These are phyloP conservation scores for Serpula lacrymans DNA, from an alignment of 768 basidiomycete species.

Conservation along the genomic window DNA sequence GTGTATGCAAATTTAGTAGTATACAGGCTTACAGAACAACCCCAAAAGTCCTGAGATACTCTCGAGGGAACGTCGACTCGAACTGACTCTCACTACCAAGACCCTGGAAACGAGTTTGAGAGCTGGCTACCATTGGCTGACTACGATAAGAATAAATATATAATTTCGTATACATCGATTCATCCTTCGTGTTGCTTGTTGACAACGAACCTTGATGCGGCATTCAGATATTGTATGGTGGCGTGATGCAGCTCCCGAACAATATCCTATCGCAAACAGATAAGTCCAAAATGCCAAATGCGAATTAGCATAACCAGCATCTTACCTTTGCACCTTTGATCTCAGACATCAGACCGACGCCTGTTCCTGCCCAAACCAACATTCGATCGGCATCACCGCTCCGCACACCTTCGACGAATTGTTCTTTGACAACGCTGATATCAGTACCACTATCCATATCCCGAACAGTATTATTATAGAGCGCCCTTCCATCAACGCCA, in stretches of 20 bases:
- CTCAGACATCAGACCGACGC: conserved; percentile 54
- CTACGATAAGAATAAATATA: no score
- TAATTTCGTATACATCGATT: no score
- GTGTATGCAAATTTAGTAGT: no score
- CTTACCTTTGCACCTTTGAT: conserved; percentile 39
- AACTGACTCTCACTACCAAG: no score
- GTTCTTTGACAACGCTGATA: conserved; percentile 38
- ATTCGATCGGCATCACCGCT: conserved; percentile 47
- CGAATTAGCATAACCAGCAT: conserved; percentile 5
- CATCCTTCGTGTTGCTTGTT: conserved; percentile 11
- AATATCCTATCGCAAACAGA: conserved; percentile 42
- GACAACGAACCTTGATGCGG: conserved; percentile 22
- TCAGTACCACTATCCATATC: conserved; percentile 51
- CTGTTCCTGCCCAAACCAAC: conserved; percentile 67
- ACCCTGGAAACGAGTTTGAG: no score
- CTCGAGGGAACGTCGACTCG: no score
- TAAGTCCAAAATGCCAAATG: conserved; percentile 2
- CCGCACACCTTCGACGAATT: conserved; percentile 43
- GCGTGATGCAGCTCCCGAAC: conserved; percentile 51
- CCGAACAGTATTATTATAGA: conserved; percentile 49
- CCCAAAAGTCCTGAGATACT: no score
- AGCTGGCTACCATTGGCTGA: no score
- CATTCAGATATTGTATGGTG: conserved; percentile 34
- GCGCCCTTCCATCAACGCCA: conserved; percentile 54
- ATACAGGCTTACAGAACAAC: no score